phyloP scores from a whole-genome alignment of 306 rosid species.

The Cicer yamashitae region DNA sequence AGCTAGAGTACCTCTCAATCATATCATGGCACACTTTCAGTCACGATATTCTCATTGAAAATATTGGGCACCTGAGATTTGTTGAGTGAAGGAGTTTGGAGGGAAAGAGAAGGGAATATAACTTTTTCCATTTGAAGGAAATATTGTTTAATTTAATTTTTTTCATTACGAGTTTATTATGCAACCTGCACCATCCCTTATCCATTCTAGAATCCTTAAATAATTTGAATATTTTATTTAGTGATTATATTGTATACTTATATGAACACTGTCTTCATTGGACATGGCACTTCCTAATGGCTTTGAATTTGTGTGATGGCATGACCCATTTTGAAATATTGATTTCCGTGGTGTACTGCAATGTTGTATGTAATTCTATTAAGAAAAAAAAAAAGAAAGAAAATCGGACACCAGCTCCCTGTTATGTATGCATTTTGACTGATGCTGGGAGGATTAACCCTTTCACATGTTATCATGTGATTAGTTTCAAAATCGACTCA shows the following conservation, averaged over 20 bases:
- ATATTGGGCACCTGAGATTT: slow-evolving; percentile 5
- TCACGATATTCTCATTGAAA: slow-evolving; percentile 4
- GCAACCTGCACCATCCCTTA: background rate
- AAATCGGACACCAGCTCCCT: background rate
- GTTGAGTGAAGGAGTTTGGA: slow-evolving; percentile 2
- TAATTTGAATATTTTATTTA: background rate
- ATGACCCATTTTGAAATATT: background rate
- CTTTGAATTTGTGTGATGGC: slow-evolving; percentile 10
- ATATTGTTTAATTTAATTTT: slow-evolving; percentile 5
- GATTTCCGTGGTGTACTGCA: slow-evolving; percentile 13
- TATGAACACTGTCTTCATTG: slow-evolving; percentile 23
- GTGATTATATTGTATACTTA: slow-evolving; percentile 1
- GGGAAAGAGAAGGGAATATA: background rate
- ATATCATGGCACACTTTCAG: slow-evolving; percentile 11
- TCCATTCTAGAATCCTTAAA: background rate
- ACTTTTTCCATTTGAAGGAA: background rate
- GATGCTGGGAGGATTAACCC: slow-evolving; percentile 31
- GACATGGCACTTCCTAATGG: background rate
- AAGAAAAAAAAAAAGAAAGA: background rate
- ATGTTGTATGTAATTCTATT: slow-evolving; percentile 19
- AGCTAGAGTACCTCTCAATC: slow-evolving; percentile 23
- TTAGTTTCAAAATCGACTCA: slow-evolving; percentile 27
- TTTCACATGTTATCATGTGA: slow-evolving; percentile 23
- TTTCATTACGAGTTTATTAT: background rate
- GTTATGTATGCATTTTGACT: slow-evolving; percentile 21